Evolutionary conservation across 2,329 filamentous ascomycete species (phyloP), one percentile per base, ranked within the genome.

Genomic region (Nemania abortiva): DNA sequence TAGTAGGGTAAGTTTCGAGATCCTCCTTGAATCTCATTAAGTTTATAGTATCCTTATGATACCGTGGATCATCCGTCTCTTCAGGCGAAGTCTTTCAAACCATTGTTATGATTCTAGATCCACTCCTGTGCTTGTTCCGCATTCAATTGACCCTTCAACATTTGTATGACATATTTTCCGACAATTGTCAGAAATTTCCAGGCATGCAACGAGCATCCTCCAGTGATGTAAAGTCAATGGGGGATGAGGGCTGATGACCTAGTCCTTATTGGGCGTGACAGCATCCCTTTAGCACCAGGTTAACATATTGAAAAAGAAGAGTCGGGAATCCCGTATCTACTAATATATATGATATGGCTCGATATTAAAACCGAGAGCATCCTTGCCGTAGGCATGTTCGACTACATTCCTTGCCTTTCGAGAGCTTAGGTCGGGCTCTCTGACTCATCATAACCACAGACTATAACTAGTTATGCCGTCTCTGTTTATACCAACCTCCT

Each of bases 111-210:
- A 42, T 42, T 11, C 39, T 11, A 42, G 3, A 47, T 47, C 42
- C 42, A 62, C 11, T 20, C 13, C 18, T 24, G 3, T 6, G 45
- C 27, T 18, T 53, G 45, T 11, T 52, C 47, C n/a, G 11, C 24
- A 7, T 24, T 18, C 29, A 62, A 20, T 24, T 34, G 9, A 9
- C 50, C 61, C 22, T 55, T 24, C 49, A 63, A n/a, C 49, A 63
- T 63, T 24, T 55, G 22, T 4, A n/a, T 24, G 9, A 63, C 37
- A 34, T 47, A 45, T 29, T 63, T 47, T 2, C 61, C 61, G 3
- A 56, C 7, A 7, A 55, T 29, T 3, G 61, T 50, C 5, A 63
- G 34, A 34, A 63, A 63, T n/a, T 63, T 63, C 61, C 52, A 63
- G 24, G n/a, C 20, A 24, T 63, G 61, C 24, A 63, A 63, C 13